Base-by-base conservation (phyloP, 371 early-diverging fungal genomes). In the Mortierella sp. region DNA sequence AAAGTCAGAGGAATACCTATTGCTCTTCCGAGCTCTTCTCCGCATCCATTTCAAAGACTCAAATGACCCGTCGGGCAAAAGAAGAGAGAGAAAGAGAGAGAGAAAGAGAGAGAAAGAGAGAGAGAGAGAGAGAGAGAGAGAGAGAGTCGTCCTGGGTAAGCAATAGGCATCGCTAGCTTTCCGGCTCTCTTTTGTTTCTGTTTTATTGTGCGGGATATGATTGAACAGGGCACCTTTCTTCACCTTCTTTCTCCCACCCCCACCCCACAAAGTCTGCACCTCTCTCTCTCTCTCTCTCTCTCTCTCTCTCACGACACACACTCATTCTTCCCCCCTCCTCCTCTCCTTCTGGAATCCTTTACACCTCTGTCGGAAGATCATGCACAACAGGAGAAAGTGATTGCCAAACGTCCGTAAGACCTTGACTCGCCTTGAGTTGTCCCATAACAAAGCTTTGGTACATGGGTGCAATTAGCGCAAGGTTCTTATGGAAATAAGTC, bases 361-460 rank as follows among this genome's bases (percentile, higher is more conserved):
- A 61, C 9, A 16, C 62, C n/a, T n/a, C 51, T 28, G 47, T 14
- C 52, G 48, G 18, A 43, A 25, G 51, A 25, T 61, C 29, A 50
- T 77, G 72, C 23, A 87, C 83, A 52, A 88, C 83, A 0, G 84
- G 84, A 50, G 85, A 85, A 1, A 92, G 72, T 1, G 74, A 58
- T 69, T 87, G 85, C 92, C 92, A 92, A 63, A 85, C 87, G 30
- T 89, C 88, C 7, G 72, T 64, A 48, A 84, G 75, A 28, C 87
- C 84, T 57, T 83, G 83, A 7, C 89, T 66, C 25, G 86, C 83
- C 60, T 83, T 84, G 43, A 87, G 71, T 80, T 90, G 88, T 28
- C 89, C 87, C 18, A 82, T 82, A 1, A 89, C 88, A 74, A 82
- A 91, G 51, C 73, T 81, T 61, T 91, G 91, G 69, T 90, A 91